A percentile compares a stretch with the other conserved stretches of the same genome.
These are phyloP conservation scores for Pseudonectria buxi DNA, from an alignment of 2,329 filamentous ascomycete species.

Conservation along the genomic window DNA sequence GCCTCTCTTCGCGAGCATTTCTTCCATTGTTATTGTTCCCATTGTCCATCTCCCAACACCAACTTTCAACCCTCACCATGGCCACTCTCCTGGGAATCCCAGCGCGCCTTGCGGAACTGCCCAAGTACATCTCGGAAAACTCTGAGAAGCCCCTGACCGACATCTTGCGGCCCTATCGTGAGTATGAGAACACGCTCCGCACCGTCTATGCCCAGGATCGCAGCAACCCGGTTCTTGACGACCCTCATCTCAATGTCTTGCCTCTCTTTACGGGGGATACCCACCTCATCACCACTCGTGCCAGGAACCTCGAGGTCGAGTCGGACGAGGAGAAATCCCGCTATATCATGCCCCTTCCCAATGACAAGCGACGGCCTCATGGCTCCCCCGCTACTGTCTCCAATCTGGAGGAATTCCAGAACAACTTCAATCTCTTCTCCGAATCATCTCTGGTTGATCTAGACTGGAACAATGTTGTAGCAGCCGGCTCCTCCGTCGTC, in stretches of 20 bases:
- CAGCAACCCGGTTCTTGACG: slow-evolving; percentile 47
- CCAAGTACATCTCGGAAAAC: slow-evolving; percentile 48
- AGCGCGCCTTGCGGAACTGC: slow-evolving; percentile 38
- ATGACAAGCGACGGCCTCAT: slow-evolving; percentile 53
- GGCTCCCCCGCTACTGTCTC: slow-evolving; percentile 62
- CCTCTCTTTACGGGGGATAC: slow-evolving; percentile 58
- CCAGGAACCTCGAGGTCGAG: slow-evolving; percentile 53
- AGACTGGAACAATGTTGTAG: slow-evolving; percentile 78
- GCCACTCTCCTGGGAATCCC: slow-evolving; percentile 39
- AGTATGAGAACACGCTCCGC: slow-evolving; percentile 60
- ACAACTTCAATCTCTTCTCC: slow-evolving; percentile 76
- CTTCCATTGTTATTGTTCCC: too few species aligned
- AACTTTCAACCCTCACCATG: slow-evolving; percentile 27
- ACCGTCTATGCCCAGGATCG: slow-evolving; percentile 64
- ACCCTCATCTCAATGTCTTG: slow-evolving; percentile 55
- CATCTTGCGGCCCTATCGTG: slow-evolving; percentile 58
- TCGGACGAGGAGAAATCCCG: slow-evolving; percentile 51
- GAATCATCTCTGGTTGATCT: slow-evolving; percentile 70
- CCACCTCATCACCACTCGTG: slow-evolving; percentile 51
- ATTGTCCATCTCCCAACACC: background rate
- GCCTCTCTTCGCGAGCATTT: too few species aligned
- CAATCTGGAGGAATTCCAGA: slow-evolving; percentile 63
- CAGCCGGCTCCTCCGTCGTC: slow-evolving; percentile 72
- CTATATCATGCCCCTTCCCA: slow-evolving; percentile 63
- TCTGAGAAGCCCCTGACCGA: slow-evolving; percentile 47